Evolutionary conservation across 805 yeast species (phyloP).

Genomic region (Candida nitratophila): DNA sequence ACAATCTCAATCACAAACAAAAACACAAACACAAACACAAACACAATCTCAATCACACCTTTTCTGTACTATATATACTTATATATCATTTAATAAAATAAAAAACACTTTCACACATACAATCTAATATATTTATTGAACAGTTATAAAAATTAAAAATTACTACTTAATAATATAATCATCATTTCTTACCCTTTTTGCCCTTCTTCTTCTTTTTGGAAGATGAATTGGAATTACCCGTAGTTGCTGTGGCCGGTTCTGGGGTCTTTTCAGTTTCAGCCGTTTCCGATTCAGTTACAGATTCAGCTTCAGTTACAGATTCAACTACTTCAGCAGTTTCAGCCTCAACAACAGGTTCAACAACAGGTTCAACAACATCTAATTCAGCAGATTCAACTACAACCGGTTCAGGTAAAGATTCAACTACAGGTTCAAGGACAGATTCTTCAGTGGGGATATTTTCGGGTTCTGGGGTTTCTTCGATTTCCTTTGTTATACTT

Average conservation of each 20-base stretch:
- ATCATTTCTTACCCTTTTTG: slow-evolving; percentile 28
- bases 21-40: too few species aligned
- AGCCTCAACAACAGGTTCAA: slow-evolving; percentile 1
- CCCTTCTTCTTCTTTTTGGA: slow-evolving; percentile 25
- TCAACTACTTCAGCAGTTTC: slow-evolving; percentile 6
- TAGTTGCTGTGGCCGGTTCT: background rate
- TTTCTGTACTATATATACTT: too few species aligned
- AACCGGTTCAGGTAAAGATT: slow-evolving; percentile 2
- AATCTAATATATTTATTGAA: too few species aligned
- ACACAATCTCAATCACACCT: too few species aligned
- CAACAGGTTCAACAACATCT: slow-evolving; percentile 2
- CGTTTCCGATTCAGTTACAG: background rate
- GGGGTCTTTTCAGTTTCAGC: background rate
- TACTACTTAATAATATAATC: background rate
- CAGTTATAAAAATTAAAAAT: too few species aligned
- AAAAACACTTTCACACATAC: too few species aligned
- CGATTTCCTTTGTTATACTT: background rate
- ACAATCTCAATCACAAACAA: too few species aligned
- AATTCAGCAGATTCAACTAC: slow-evolving; percentile 3
- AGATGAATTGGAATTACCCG: background rate
- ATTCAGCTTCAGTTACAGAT: slow-evolving; percentile 2
- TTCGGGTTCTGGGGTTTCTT: background rate
- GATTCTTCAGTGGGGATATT: background rate
- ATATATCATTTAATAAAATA: too few species aligned
- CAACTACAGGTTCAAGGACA: background rate